Conservation (phyloP, 805 yeast species). For the Pichia phayaonensis region DNA sequence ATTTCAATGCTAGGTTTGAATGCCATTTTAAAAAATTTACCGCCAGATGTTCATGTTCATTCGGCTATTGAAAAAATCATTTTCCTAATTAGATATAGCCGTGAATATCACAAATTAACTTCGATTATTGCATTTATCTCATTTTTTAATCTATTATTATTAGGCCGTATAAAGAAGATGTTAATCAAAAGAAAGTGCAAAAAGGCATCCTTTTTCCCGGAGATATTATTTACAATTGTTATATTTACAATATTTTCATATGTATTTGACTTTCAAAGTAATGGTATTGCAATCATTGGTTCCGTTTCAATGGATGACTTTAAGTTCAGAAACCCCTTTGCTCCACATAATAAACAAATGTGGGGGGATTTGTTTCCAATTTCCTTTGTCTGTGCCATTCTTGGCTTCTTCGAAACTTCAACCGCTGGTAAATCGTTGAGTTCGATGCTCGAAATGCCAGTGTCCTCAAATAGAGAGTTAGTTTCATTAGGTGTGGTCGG, state of each 20-base stretch:
- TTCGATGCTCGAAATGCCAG: constrained; percentile 57
- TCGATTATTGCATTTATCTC: constrained; percentile 49
- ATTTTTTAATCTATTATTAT: constrained; percentile 36
- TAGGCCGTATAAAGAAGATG: constrained; percentile 36
- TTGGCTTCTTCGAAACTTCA: constrained; percentile 90
- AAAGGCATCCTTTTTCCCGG: constrained; percentile 66
- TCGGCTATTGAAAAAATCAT: constrained; percentile 64
- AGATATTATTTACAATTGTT: constrained; percentile 69
- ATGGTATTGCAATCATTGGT: constrained; percentile 68
- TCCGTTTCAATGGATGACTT: constrained; percentile 45
- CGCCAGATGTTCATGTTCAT: constrained; percentile 44
- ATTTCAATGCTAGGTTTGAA: constrained; percentile 67
- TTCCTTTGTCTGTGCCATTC: constrained; percentile 68
- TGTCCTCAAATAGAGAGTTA: constrained; percentile 82
- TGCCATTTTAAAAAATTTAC: constrained; percentile 35
- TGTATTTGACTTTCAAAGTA: constrained; percentile 36
- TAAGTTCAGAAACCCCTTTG: constrained; percentile 52
- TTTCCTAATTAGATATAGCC: constrained; percentile 45
- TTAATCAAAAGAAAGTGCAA: constrained; percentile 28
- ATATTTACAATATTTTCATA: constrained; percentile 48
- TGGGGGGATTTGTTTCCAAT: constrained; percentile 55
- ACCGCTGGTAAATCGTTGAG: constrained; percentile 88
- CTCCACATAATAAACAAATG: constrained; percentile 35
- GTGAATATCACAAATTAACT: constrained; percentile 50
- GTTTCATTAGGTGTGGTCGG: constrained; percentile 84